Evolutionary conservation across 116 monocot genomes (phyloP), one percentile per base, ranked within the genome.

Genomic region (Posidonia oceanica): DNA sequence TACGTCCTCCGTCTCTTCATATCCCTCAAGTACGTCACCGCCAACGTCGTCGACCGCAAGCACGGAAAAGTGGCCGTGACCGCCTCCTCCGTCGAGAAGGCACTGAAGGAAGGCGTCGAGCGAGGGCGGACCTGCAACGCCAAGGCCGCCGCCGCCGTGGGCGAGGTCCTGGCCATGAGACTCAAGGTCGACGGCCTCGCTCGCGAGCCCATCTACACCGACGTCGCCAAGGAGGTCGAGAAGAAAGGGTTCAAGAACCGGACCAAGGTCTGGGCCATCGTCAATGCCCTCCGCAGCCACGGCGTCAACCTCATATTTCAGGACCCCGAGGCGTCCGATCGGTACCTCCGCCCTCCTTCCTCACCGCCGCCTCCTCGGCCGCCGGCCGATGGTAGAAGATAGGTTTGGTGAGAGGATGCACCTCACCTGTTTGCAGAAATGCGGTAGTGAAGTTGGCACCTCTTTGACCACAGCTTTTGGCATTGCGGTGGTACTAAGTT

Each of bases 11-110:
- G 96, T 0, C 70, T 96, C 5, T 96, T 96, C 87, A 91, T 96
- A 65, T 96, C 96, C 23, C 91, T 96, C 83, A 96, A 96, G 80
- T 83, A 83, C 75, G 78, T 96, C 22, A 96, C 96, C 2, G 96
- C 96, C 63, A 96, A 96, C 75, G 88, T 96, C 2, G 82, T 91
- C 10, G 96, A 96, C 71, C 77, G 89, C 36, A 75, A 67, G 59
- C 77, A 69, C 77, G 92, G 97, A 3, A 75, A 78, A 38, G 75
- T 97, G 6, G 83, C 82, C 17, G 82, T 71, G 57, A 87, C 87
- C 4, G 92, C 89, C 37, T 92, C 92, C 13, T 82, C 92, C 0
- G 84, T 87, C 18, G 92, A 92, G 83, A 89, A 87, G 77, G 62
- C 81, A 7, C 80, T 97, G 13, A 87, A 89, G 77, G 79, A 75